These are phyloP conservation scores for Heliamphora exappendiculata DNA, from an alignment of 148 eudicot genomes.

Conservation along the genomic window DNA sequence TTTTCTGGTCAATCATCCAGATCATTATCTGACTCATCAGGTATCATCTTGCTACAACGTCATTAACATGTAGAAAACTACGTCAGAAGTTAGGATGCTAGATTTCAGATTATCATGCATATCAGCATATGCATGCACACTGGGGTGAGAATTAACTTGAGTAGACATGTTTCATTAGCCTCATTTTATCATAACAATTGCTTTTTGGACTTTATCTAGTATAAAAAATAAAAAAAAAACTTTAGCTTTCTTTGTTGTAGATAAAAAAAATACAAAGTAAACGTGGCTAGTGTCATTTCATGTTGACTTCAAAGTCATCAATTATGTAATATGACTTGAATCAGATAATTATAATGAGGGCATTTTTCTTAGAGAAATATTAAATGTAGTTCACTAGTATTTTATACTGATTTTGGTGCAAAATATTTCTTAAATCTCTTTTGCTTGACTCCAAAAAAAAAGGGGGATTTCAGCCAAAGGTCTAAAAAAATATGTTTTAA, in stretches of 20 bases:
- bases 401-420: too few species aligned
- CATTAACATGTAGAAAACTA: not conserved
- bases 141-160: not conserved
- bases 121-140: not conserved
- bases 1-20: conserved; percentile 67
- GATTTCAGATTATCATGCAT: not conserved
- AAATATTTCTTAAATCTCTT: not conserved
- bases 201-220: not conserved
- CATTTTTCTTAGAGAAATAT: not conserved
- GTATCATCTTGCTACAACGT: conserved; percentile 19
- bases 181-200: not conserved
- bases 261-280: too few species aligned
- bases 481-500: too few species aligned
- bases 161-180: not conserved
- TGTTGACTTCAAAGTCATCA: not conserved
- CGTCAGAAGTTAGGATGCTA: not conserved
- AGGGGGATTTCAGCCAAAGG: too few species aligned
- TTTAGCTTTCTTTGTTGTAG: too few species aligned
- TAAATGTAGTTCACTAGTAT: not conserved
- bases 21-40: conserved; percentile 61
- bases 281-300: not conserved
- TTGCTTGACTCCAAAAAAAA: too few species aligned
- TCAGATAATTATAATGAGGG: not conserved
- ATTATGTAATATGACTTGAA: not conserved
- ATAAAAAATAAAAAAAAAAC: too few species aligned